Evolutionary conservation across 2,329 filamentous ascomycete species (phyloP).

Genomic region (Metarhizium anisopliae): DNA sequence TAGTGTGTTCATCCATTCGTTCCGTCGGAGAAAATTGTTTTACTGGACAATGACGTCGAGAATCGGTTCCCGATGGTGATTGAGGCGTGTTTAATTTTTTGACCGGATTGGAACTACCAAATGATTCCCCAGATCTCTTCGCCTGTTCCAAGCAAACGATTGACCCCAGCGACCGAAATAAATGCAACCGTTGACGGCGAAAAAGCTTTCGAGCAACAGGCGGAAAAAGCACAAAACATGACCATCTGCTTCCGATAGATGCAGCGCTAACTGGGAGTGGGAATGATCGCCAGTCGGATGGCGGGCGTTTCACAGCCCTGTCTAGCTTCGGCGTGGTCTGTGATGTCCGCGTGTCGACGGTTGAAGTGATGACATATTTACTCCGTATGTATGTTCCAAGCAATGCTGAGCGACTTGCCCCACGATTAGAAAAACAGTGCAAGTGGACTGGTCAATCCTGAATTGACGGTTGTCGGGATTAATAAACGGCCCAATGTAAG

Average conservation of each 20-base stretch:
- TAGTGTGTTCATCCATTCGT: not conserved
- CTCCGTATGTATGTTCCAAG: too few species aligned
- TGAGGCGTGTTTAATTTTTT: not conserved
- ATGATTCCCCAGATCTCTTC: too few species aligned
- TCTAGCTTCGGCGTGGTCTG: slow-evolving; percentile 6
- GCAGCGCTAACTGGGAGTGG: not conserved
- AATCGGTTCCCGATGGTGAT: not conserved
- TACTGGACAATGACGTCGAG: not conserved
- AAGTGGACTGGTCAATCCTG: too few species aligned
- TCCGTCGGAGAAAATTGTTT: too few species aligned
- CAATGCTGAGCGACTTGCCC: too few species aligned
- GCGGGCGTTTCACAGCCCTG: slow-evolving; percentile 13
- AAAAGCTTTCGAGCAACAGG: not conserved
- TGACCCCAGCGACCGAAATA: not conserved
- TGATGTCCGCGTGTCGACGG: not conserved
- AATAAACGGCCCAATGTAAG: too few species aligned
- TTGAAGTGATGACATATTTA: too few species aligned
- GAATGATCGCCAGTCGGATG: slow-evolving; percentile 1
- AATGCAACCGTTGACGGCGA: not conserved
- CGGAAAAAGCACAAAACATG: not conserved
- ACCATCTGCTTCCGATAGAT: not conserved
- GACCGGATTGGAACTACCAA: too few species aligned
- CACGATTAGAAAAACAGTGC: too few species aligned
- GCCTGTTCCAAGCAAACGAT: too few species aligned
- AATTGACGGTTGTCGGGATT: too few species aligned